Conservation (phyloP, 768 basidiomycete species). For the Tephrocybe sp. region DNA sequence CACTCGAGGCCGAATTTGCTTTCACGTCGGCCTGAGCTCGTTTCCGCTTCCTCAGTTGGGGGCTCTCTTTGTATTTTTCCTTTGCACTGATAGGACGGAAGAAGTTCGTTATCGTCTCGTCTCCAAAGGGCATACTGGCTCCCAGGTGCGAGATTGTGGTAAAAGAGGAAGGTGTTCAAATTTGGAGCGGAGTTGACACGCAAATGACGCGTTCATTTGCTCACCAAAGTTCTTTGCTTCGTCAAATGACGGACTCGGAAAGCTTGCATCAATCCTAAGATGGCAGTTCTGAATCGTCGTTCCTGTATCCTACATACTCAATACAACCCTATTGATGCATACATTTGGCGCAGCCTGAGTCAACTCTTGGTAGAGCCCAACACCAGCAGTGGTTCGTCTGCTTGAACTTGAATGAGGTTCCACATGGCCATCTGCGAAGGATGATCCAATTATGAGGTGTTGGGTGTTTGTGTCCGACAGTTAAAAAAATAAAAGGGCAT, state of each 20-base stretch:
- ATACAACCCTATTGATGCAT: too few species aligned
- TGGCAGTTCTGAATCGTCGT: too few species aligned
- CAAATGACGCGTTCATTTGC: background rate
- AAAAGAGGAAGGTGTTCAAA: background rate
- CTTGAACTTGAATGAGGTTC: too few species aligned
- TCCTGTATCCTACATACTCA: background rate
- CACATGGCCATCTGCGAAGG: too few species aligned
- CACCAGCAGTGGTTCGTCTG: too few species aligned
- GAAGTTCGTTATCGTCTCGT: slow-evolving; percentile 24
- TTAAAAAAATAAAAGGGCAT: too few species aligned
- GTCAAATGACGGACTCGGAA: too few species aligned
- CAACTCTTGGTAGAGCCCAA: too few species aligned
- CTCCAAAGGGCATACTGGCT: slow-evolving; percentile 17
- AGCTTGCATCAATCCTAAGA: too few species aligned
- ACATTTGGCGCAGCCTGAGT: too few species aligned
- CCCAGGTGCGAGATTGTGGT: background rate
- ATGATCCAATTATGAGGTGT: too few species aligned
- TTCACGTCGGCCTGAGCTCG: slow-evolving; percentile 10
- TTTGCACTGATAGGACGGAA: slow-evolving; percentile 19
- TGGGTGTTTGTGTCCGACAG: too few species aligned
- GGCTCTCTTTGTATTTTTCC: slow-evolving; percentile 5
- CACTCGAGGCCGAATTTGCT: slow-evolving; percentile 1
- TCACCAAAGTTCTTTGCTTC: background rate
- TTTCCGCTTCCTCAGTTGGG: slow-evolving; percentile 15
- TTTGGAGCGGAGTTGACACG: slow-evolving; percentile 21